Base-by-base conservation (phyloP, 2,329 filamentous ascomycete species). In the Nigrospora sphaerica region DNA sequence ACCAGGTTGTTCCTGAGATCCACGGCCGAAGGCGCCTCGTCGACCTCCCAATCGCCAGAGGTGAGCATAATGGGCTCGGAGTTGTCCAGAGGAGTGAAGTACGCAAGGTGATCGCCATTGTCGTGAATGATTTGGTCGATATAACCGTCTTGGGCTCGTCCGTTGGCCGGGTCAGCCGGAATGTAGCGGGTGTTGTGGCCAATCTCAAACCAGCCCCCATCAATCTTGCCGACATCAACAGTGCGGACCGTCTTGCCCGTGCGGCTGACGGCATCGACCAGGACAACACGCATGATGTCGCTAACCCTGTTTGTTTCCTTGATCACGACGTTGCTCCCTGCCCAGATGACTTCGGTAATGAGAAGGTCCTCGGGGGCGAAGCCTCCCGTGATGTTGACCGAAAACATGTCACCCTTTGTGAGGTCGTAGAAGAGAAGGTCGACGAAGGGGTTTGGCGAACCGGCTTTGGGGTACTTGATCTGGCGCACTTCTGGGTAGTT, bases 401-500 rank as follows among this genome's bases (percentile, higher is more conserved):
- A 79, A 61, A 97, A 97, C 10, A 86, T 77, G 48, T 95, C 83
- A 2, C 78, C 78, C 57, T 85, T 86, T 11, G 74, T 74, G 17
- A 96, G 73, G 54, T 97, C 91, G 65, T 92, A 97, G 66, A 97
- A 95, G 46, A 88, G 78, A 32, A 98, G 69, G 50, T 89, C 83
- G 4, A 98, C 92, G 13, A 88, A 80, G 0, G 93, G 93, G 63
- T 98, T 98, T 40, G 92, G 90, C 2, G 91, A 85, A 4, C 93
- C 95, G 17, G 93, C 86, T 66, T 97, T 97, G 41, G 93, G 95
- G 59, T 98, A 98, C 66, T 98, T 98, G 78, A 98, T 95, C 56
- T 90, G 73, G 52, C 85, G 81, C 33, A 92, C 83, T 60, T 97
- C 91, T 0, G 93, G 93, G 61, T 98, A 98, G 44, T 81, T 83